Evolutionary conservation across 2,329 filamentous ascomycete genomes (phyloP).

Genomic region (Cytospora schulzeri): DNA sequence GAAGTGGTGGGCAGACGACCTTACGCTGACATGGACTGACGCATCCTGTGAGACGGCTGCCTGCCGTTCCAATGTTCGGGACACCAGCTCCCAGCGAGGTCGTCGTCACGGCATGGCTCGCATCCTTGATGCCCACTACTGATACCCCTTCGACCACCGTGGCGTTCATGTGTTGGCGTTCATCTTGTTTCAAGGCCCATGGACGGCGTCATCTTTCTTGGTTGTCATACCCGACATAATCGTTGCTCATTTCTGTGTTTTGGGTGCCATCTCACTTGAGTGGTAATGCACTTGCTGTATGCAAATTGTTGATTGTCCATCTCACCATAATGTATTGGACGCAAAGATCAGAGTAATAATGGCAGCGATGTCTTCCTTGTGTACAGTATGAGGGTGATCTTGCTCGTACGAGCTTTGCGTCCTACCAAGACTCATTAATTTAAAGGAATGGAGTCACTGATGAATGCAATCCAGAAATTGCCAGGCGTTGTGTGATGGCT

Average conservation of each 20-base stretch:
- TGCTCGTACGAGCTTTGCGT: slow-evolving; percentile 2
- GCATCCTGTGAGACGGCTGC: slow-evolving; percentile 41
- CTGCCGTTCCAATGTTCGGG: slow-evolving; percentile 41
- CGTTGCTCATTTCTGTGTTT: slow-evolving; percentile 25
- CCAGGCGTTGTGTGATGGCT: too few relatives aligned
- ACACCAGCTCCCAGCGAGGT: slow-evolving; percentile 32
- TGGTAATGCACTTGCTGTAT: slow-evolving; percentile 20
- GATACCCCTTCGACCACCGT: background rate
- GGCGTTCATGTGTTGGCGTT: background rate
- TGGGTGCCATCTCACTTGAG: slow-evolving; percentile 25
- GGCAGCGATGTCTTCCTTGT: slow-evolving; percentile 4
- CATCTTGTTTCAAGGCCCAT: slow-evolving; percentile 2
- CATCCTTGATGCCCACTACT: slow-evolving; percentile 11
- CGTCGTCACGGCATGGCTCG: slow-evolving; percentile 11
- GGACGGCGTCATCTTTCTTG: slow-evolving; percentile 16
- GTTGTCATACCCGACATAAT: slow-evolving; percentile 19
- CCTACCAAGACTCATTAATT: background rate
- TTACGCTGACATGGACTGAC: slow-evolving; percentile 47
- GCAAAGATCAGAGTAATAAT: slow-evolving; percentile 5
- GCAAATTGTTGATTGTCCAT: slow-evolving; percentile 17
- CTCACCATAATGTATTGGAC: slow-evolving; percentile 18
- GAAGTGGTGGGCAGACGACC: slow-evolving; percentile 51
- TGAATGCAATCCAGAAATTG: background rate
- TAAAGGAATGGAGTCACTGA: background rate
- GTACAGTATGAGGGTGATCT: background rate